A percentile compares a stretch with the other conserved stretches of the same genome.
phyloP scores from a whole-genome alignment of 2,329 filamentous ascomycete species.

The Zopfia rhizophila region DNA sequence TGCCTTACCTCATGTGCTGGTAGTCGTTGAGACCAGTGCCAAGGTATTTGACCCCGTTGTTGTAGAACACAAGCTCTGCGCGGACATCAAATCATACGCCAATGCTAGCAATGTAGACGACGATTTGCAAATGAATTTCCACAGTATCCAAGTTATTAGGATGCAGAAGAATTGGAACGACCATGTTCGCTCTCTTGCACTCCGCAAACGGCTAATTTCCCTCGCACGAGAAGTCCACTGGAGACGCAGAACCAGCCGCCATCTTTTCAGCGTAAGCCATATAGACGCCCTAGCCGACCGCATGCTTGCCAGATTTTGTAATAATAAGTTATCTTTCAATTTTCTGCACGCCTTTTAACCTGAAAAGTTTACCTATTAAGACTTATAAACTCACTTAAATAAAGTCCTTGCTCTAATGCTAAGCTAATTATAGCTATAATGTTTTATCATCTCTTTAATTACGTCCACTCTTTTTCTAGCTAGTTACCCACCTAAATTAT shows the following conservation, averaged over 20 bases:
- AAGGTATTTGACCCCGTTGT: conserved; percentile 25
- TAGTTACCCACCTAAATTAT: conserved; percentile 31
- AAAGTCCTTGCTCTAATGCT: conserved; percentile 34
- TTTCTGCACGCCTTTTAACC: conserved; percentile 29
- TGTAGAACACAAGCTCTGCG: conserved; percentile 20
- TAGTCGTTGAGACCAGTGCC: conserved; percentile 34
- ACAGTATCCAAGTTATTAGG: conserved; percentile 22
- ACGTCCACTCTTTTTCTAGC: conserved; percentile 35
- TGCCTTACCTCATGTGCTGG: conserved; percentile 29
- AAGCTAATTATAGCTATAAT: conserved; percentile 31
- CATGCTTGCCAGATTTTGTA: conserved; percentile 21
- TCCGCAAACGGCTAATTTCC: conserved; percentile 11
- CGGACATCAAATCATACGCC: conserved; percentile 9
- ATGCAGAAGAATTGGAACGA: conserved; percentile 16
- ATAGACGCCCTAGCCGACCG: conserved; percentile 20
- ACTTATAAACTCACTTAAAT: conserved; percentile 28
- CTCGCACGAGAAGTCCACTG: conserved; percentile 10
- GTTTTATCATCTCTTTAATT: conserved; percentile 33
- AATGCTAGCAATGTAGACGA: conserved; percentile 1
- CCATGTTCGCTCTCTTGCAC: conserved; percentile 11
- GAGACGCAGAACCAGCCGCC: too few species aligned
- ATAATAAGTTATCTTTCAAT: conserved; percentile 15
- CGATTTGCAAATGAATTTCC: conserved; percentile 15
- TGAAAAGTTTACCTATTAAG: conserved; percentile 20
- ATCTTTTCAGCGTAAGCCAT: conserved; percentile 24